A percentile compares a stretch with the other conserved stretches of the same genome.
Conservation (phyloP, 129 eudicot species). For the Flaveria bidentis region DNA sequence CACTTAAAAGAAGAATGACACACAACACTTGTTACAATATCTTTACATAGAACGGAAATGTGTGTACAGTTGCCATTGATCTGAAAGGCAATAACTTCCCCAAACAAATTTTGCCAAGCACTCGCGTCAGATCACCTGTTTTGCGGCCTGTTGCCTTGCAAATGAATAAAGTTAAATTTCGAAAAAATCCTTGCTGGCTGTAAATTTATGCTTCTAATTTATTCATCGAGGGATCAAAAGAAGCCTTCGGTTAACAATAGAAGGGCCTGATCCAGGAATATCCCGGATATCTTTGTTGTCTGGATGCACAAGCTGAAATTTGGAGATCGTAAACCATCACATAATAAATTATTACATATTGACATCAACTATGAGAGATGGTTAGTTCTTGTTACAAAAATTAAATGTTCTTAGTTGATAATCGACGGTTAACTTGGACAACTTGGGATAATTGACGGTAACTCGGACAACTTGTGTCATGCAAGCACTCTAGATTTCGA, state of each 20-base stretch:
- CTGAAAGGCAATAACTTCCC: neutral
- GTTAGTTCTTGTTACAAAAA: too few relatives aligned
- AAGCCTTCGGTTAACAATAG: conserved; percentile 34
- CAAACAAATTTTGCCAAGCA: neutral
- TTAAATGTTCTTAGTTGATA: too few relatives aligned
- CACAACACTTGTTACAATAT: neutral
- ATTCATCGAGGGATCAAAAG: neutral
- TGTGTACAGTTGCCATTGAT: neutral
- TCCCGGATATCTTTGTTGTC: conserved; percentile 68
- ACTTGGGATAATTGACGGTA: too few relatives aligned
- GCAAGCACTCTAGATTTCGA: too few relatives aligned
- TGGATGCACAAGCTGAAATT: conserved; percentile 73
- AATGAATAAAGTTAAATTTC: neutral
- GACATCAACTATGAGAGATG: neutral
- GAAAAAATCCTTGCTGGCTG: neutral
- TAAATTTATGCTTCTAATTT: neutral
- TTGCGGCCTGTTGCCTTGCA: neutral
- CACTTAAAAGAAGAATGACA: neutral
- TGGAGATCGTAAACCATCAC: neutral
- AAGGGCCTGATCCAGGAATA: conserved; percentile 90
- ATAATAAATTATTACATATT: neutral
- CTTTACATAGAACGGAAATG: neutral
- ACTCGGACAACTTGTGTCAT: too few relatives aligned
- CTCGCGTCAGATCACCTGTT: neutral
- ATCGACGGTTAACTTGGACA: too few relatives aligned